Conservation (phyloP, 257 asterid species). For the Petunia secreta region DNA sequence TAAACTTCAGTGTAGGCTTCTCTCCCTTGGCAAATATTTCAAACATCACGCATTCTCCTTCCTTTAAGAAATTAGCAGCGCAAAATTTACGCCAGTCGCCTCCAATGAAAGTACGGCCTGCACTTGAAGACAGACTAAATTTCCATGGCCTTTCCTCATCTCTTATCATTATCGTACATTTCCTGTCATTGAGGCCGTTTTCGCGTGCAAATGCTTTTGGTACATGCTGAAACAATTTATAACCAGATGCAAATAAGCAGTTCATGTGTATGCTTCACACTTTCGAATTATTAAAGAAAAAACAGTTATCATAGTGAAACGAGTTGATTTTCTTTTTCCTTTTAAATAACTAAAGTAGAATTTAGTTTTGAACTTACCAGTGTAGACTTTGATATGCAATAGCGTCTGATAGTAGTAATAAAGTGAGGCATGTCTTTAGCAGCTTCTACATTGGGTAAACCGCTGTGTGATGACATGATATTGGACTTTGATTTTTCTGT, state of each 20-base stretch:
- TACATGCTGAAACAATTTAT: not conserved
- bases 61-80: not conserved
- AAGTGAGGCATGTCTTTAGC: conserved; percentile 16
- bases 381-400: not conserved
- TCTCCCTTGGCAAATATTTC: not conserved
- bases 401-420: not conserved
- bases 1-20: not conserved
- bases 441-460: not conserved
- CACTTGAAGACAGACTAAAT: not conserved
- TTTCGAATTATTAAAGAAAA: not conserved
- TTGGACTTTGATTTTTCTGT: not conserved
- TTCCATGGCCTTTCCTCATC: conserved; percentile 11
- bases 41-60: not conserved
- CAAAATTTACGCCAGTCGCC: not conserved
- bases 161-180: not conserved
- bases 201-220: not conserved
- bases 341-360: not conserved
- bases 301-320: not conserved
- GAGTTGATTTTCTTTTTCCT: not conserved
- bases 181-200: not conserved
- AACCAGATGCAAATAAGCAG: not conserved
- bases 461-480: not conserved
- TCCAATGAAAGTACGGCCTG: not conserved
- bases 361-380: not conserved
- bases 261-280: not conserved